A percentile compares a stretch with the other conserved stretches of the same genome.
Evolutionary conservation across 306 rosid species (phyloP).

Genomic region (Rosa rugosa): DNA sequence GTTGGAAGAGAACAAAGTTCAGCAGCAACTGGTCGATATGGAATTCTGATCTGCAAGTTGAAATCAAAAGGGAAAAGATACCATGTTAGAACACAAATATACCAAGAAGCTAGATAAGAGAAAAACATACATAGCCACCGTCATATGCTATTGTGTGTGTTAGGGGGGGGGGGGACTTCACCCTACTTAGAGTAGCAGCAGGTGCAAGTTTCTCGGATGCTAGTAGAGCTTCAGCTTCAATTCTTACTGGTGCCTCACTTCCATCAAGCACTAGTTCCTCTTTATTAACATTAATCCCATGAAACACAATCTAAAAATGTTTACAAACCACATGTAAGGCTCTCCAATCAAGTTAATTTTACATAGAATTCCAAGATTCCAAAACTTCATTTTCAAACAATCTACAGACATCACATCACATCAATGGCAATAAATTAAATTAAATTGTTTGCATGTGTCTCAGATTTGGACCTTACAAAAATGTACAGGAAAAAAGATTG

Average conservation of each 20-base stretch:
- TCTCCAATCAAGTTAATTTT: constrained; percentile 1
- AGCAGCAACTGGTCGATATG: constrained; percentile 83
- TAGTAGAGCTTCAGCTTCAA: constrained; percentile 79
- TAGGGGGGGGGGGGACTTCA: constrained; percentile 29
- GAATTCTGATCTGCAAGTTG: constrained; percentile 63
- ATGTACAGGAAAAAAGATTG: neutral
- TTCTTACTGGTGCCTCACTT: constrained; percentile 87
- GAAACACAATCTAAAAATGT: constrained; percentile 67
- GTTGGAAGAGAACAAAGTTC: constrained; percentile 73
- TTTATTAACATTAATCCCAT: constrained; percentile 67
- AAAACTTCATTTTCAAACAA: neutral
- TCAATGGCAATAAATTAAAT: neutral
- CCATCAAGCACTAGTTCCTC: constrained; percentile 84
- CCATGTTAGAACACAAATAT: constrained; percentile 19
- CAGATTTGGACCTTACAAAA: neutral
- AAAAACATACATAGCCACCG: no score
- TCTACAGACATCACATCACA: neutral
- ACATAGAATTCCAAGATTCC: neutral
- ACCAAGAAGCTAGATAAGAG: neutral
- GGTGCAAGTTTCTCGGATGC: constrained; percentile 86
- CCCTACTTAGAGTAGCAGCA: constrained; percentile 83
- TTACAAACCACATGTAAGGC: constrained; percentile 20
- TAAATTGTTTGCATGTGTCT: neutral
- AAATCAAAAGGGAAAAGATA: constrained; percentile 20
- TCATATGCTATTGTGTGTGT: no score